phyloP scores from a whole-genome alignment of 345 rosid species.

The Camelina laxa region DNA sequence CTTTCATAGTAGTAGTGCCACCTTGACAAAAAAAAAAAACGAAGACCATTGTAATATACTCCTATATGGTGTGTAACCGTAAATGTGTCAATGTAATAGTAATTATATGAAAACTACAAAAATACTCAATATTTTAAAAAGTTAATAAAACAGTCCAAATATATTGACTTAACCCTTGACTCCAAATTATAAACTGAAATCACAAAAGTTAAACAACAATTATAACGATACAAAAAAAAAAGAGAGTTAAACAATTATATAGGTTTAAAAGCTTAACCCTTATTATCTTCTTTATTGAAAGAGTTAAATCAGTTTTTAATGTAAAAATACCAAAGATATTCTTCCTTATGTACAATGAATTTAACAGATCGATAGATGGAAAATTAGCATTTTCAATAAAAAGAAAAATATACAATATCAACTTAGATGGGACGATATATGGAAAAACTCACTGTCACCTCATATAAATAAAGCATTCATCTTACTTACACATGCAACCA shows the following conservation, averaged over 20 bases:
- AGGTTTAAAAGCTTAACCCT: not conserved
- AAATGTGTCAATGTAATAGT: no score
- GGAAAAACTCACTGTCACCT: constrained; percentile 13
- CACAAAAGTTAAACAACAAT: not conserved
- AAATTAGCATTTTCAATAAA: not conserved
- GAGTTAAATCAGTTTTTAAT: not conserved
- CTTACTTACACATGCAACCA: constrained; percentile 26
- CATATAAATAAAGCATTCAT: constrained; percentile 16
- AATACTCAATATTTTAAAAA: not conserved
- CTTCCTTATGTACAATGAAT: not conserved
- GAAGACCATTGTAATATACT: not conserved
- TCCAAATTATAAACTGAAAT: not conserved
- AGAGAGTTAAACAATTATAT: no score
- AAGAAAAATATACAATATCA: not conserved
- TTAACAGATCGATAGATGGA: not conserved
- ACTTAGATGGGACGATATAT: not conserved
- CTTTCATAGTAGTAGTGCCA: not conserved
- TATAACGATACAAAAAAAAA: no score
- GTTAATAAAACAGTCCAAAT: not conserved
- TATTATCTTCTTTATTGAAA: not conserved
- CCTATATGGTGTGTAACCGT: no score
- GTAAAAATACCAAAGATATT: not conserved
- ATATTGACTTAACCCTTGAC: not conserved
- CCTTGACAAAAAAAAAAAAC: not conserved
- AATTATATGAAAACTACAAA: not conserved